phyloP scores from a whole-genome alignment of 306 rosid genomes.

The Castanospermum australe region DNA sequence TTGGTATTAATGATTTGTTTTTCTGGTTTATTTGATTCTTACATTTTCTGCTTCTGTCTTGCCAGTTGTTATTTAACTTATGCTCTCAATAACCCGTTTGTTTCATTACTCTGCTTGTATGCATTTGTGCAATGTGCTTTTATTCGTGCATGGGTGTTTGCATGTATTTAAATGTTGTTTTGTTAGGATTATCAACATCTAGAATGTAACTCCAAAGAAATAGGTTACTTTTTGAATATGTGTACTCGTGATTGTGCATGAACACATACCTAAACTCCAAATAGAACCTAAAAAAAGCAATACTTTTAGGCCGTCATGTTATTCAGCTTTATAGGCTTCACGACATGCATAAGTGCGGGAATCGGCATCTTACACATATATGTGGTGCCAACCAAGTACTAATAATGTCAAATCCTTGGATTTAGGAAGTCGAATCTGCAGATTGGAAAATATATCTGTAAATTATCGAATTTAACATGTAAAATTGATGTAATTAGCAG shows the following conservation, averaged over 20 bases:
- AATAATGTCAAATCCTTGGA: neutral
- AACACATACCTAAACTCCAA: neutral
- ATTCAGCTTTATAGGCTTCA: neutral
- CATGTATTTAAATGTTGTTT: neutral
- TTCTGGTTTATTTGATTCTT: neutral
- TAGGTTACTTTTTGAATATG: conserved; percentile 14
- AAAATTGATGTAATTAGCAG: neutral
- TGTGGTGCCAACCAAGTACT: conserved; percentile 1
- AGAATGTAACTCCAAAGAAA: neutral
- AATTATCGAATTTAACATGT: conserved; percentile 9
- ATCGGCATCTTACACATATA: neutral
- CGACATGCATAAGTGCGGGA: neutral
- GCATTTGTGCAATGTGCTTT: neutral
- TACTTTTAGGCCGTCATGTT: neutral
- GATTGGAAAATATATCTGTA: neutral
- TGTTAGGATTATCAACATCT: neutral
- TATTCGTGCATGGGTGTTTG: neutral
- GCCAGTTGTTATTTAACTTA: neutral
- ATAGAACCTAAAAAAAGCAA: neutral
- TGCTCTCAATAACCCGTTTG: neutral
- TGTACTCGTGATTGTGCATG: neutral
- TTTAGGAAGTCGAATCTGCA: neutral
- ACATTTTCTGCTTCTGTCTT: conserved; percentile 10
- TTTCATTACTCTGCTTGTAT: neutral
- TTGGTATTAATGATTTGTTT: neutral